Evolutionary conservation across 2,329 filamentous ascomycete genomes (phyloP).

Genomic region (Venturiaceae sp.): DNA sequence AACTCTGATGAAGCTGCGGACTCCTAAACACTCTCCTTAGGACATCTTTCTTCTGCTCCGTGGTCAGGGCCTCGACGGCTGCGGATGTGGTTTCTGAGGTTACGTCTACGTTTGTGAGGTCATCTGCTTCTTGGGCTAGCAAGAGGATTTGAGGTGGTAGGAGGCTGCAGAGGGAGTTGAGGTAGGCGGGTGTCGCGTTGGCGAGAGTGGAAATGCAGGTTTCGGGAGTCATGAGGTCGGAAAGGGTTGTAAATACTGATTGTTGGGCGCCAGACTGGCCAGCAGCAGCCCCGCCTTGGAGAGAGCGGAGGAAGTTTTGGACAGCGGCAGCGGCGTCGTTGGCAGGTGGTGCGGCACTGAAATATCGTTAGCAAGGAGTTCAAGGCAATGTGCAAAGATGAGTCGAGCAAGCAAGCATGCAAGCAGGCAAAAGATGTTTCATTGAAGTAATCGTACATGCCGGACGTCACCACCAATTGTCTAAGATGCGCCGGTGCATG

Average conservation of each 20-base stretch:
- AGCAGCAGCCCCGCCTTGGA: conserved; percentile 43
- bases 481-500: neutral
- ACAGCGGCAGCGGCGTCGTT: conserved; percentile 67
- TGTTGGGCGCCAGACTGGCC: conserved; percentile 38
- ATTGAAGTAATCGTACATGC: conserved; percentile 1
- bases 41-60: conserved; percentile 69
- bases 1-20: conserved; percentile 82
- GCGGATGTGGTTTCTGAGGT: conserved; percentile 44
- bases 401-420: neutral
- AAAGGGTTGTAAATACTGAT: conserved; percentile 70
- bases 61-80: conserved; percentile 62
- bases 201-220: conserved; percentile 72
- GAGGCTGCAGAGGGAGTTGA: conserved; percentile 67
- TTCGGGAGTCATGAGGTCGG: conserved; percentile 71
- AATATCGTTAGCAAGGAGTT: conserved; percentile 31
- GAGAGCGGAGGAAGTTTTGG: conserved; percentile 78
- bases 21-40: conserved; percentile 75
- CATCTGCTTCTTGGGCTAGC: conserved; percentile 56
- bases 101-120: conserved; percentile 49
- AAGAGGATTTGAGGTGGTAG: conserved; percentile 67
- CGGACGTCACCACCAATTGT: neutral
- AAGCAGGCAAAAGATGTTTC: neutral
- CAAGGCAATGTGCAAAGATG: conserved; percentile 11
- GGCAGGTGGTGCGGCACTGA: conserved; percentile 23
- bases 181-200: conserved; percentile 49